Conservation (phyloP, 2,329 filamentous ascomycete species). For the Penicillium sp. region DNA sequence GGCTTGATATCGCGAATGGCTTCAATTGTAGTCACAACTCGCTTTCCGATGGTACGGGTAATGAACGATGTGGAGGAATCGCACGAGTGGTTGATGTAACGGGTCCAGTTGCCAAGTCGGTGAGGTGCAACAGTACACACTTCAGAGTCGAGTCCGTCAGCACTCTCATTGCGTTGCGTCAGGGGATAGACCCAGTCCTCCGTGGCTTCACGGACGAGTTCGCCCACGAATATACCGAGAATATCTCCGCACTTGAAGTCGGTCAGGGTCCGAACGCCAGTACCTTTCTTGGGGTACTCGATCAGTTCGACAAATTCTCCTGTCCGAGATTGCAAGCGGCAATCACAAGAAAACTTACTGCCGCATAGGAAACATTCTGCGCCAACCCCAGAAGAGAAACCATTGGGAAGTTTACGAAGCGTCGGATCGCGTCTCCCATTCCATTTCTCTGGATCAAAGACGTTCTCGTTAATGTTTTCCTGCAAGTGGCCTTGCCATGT, state of each 20-base stretch:
- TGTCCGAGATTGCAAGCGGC: conserved; percentile 12
- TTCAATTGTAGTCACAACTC: conserved; percentile 20
- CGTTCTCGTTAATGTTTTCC: conserved; percentile 1
- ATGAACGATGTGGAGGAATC: conserved; percentile 24
- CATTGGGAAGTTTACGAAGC: background rate
- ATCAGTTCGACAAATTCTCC: conserved; percentile 32
- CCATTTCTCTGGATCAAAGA: background rate
- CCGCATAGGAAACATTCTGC: conserved; percentile 21
- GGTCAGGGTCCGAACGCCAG: conserved; percentile 33
- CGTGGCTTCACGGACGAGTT: conserved; percentile 10
- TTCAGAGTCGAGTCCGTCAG: background rate
- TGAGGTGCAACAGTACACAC: conserved; percentile 18
- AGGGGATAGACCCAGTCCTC: conserved; percentile 24
- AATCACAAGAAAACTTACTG: conserved; percentile 20
- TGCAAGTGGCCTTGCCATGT: background rate
- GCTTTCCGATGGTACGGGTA: conserved; percentile 20
- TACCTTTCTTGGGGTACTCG: conserved; percentile 29
- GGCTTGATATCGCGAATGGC: conserved; percentile 27
- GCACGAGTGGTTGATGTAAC: conserved; percentile 41
- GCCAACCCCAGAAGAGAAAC: background rate
- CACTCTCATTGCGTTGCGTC: background rate
- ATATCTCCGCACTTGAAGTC: conserved; percentile 25
- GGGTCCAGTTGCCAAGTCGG: conserved; percentile 35
- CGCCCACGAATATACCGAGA: conserved; percentile 30
- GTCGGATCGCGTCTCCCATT: background rate